A percentile compares a stretch with the other conserved stretches of the same genome.
Conservation (phyloP, 148 eudicot species). For the Euryodendron excelsum region DNA sequence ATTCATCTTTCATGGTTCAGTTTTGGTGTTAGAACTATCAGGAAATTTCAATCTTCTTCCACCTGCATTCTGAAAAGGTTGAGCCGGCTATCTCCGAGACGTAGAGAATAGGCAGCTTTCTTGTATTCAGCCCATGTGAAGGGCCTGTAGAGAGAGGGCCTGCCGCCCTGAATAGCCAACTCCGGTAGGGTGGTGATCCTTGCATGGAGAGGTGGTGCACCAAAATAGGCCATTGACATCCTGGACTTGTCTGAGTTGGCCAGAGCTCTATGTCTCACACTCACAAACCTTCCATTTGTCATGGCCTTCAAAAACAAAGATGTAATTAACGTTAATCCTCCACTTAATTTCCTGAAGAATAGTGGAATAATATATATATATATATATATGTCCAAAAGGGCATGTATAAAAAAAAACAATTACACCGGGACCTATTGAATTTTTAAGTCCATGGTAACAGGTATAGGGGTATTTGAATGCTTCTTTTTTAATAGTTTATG, state of each 20-base stretch:
- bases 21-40: background rate
- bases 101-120: constrained; percentile 22
- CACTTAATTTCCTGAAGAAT: too few species aligned
- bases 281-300: constrained; percentile 44
- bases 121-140: constrained; percentile 46
- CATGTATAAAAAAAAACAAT: too few species aligned
- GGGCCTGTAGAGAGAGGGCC: constrained; percentile 27
- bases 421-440: too few species aligned
- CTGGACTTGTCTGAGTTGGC: constrained; percentile 27
- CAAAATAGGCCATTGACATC: constrained; percentile 37
- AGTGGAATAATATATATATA: too few species aligned
- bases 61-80: constrained; percentile 21
- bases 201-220: constrained; percentile 30
- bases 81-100: constrained; percentile 30
- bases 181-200: constrained; percentile 14
- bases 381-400: too few species aligned
- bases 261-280: constrained; percentile 41
- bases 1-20: too few species aligned
- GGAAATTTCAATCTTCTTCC: constrained; percentile 9
- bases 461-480: too few species aligned
- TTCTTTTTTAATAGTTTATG: too few species aligned
- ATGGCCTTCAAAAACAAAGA: constrained; percentile 21
- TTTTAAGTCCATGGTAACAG: too few species aligned
- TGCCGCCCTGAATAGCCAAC: background rate
- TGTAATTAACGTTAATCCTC: too few species aligned